Base-by-base conservation (phyloP, 2,329 filamentous ascomycete species). In the Nannizziopsis barbatae region DNA sequence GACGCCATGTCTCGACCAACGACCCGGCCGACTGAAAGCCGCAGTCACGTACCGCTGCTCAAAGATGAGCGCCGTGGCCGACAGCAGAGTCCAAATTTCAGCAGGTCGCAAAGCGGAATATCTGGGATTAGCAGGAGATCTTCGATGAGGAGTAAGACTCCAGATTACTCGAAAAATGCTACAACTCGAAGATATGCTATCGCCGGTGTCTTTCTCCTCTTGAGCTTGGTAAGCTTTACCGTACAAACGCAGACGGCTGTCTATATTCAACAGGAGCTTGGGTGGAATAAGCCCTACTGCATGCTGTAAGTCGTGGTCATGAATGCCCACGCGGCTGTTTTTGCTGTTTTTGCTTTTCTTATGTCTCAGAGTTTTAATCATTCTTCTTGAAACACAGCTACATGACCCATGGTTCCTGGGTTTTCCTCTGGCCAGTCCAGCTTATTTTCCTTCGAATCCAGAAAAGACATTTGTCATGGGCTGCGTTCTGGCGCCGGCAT, bases 281-380 rank as follows among this genome's bases (percentile, higher is more conserved):
- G 84, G 54, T 98, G 92, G 92, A 80, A 93, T 70, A 98, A 98
- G 72, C 86, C 92, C n/a, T 98, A 95, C 71, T 94, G 87, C 73
- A 98, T 98, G 92, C 79, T 98, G 75, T 95, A 70, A 70, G 66
- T 68, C 51, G 70, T 65, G 30, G 30, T 39, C 31, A 41, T 38
- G 17, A 31, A 45, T 36, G 15, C 17, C 11, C 32, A 8, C 10
- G 35, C 40, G n/a, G 47, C 22, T 27, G 17, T 41, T 9, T 37
- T 46, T 44, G 27, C 20, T 40, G 20, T 45, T 11, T 17, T 10
- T n/a, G 3, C 15, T 50, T 39, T 20, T 8, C 50, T 31, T 47
- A 4, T 27, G 42, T 48, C 45, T 22, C 45, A 30, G 12, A 8
- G 10, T 42, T 42, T 50, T 47, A 50, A 39, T 11, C 8, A 39